phyloP scores from a whole-genome alignment of 176 grass and related monocot species.

The Pharus latifolius region DNA sequence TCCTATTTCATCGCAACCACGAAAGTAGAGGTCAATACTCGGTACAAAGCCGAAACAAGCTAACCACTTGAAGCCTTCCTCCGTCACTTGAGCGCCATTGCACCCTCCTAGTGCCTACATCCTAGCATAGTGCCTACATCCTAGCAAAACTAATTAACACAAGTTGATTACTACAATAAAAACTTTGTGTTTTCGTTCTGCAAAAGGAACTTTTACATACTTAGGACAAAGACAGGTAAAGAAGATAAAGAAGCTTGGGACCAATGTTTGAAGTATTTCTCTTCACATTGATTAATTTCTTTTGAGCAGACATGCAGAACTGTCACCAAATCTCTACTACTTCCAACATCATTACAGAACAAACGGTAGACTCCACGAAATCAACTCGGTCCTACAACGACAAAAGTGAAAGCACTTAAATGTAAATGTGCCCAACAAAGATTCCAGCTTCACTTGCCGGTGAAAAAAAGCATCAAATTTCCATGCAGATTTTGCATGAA shows the following conservation, averaged over 20 bases:
- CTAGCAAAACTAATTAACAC: background rate
- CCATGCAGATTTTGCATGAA: background rate
- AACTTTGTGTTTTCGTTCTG: background rate
- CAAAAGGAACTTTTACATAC: background rate
- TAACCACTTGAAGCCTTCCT: background rate
- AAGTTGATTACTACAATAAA: background rate
- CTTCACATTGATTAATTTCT: background rate
- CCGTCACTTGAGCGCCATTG: too few relatives aligned
- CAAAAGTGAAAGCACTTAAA: background rate
- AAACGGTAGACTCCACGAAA: background rate
- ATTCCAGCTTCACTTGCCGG: background rate
- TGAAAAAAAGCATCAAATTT: background rate
- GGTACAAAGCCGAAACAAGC: background rate
- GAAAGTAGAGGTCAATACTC: background rate
- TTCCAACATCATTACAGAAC: background rate
- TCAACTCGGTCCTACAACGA: background rate
- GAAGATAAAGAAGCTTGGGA: background rate
- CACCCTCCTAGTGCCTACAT: background rate
- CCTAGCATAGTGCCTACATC: background rate
- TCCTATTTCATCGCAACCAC: background rate
- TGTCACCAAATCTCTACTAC: background rate
- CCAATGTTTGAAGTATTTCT: background rate
- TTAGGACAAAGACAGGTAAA: background rate
- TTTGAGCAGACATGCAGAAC: background rate
- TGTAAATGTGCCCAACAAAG: background rate